phyloP scores from a whole-genome alignment of 441 rosid species.

The Isatis lusitanica region DNA sequence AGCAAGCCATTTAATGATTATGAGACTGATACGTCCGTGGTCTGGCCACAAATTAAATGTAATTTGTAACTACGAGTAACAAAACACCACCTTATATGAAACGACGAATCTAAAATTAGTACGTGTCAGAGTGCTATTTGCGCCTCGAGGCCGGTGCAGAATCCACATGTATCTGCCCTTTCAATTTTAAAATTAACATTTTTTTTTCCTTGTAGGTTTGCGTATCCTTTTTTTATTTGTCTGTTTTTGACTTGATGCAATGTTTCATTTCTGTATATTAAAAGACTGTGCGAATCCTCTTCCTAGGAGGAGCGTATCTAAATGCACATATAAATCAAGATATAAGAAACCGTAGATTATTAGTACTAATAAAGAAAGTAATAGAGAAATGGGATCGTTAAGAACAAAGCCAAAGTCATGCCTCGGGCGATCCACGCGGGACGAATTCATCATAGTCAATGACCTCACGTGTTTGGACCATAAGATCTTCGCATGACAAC shows the following conservation, averaged over 20 bases:
- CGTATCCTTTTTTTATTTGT: background rate
- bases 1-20: slow-evolving; percentile 13
- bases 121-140: background rate
- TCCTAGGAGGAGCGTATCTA: background rate
- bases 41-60: background rate
- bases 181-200: background rate
- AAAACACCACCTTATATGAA: background rate
- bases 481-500: background rate
- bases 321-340: background rate
- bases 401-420: slow-evolving; percentile 23
- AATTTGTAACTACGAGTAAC: background rate
- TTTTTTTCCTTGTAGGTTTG: background rate
- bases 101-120: background rate
- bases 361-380: background rate
- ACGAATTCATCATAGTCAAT: background rate
- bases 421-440: slow-evolving; percentile 12
- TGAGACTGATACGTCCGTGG: background rate
- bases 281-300: background rate
- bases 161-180: background rate
- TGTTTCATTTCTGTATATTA: background rate
- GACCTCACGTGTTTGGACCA: slow-evolving; percentile 28
- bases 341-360: background rate
- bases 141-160: background rate
- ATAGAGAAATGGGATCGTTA: slow-evolving; percentile 20
- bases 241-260: slow-evolving; percentile 8